phyloP scores from a whole-genome alignment of 768 basidiomycete species.

The Guyanaporus albipodus region DNA sequence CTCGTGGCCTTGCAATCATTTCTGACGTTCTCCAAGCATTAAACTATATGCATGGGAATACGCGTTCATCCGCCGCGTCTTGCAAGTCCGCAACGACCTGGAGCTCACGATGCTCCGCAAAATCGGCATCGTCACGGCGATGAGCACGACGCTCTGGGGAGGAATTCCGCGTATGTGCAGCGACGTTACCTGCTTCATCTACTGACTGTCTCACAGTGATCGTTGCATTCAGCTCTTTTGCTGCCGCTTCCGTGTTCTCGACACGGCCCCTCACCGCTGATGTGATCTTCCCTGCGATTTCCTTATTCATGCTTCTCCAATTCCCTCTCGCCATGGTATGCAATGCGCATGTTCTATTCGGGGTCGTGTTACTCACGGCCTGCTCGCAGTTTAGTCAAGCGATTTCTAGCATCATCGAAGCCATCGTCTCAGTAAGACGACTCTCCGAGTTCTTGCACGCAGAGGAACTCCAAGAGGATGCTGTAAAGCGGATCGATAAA shows the following conservation, averaged over 20 bases:
- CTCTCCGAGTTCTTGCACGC: slow-evolving; percentile 71
- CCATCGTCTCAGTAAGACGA: slow-evolving; percentile 77
- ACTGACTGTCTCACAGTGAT: slow-evolving; percentile 39
- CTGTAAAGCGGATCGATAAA: slow-evolving; percentile 50
- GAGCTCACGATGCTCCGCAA: slow-evolving; percentile 79
- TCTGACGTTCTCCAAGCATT: slow-evolving; percentile 47
- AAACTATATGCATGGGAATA: slow-evolving; percentile 95
- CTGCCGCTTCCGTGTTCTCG: slow-evolving; percentile 60
- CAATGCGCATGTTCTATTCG: background rate
- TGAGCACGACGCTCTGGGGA: slow-evolving; percentile 61
- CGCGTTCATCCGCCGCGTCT: slow-evolving; percentile 75
- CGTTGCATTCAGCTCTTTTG: slow-evolving; percentile 81
- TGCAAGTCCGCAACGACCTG: slow-evolving; percentile 75
- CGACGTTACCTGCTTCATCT: background rate
- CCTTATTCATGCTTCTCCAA: slow-evolving; percentile 80
- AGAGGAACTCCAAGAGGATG: slow-evolving; percentile 78
- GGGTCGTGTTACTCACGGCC: background rate
- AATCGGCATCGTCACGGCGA: slow-evolving; percentile 72
- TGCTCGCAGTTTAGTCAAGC: slow-evolving; percentile 58
- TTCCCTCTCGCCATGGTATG: slow-evolving; percentile 83
- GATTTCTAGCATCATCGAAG: slow-evolving; percentile 80
- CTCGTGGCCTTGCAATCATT: background rate
- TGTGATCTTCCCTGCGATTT: slow-evolving; percentile 93
- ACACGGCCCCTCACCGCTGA: slow-evolving; percentile 77
- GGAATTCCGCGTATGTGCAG: slow-evolving; percentile 52